Evolutionary conservation across 805 yeast species (phyloP).

Genomic region (Candida awuae): DNA sequence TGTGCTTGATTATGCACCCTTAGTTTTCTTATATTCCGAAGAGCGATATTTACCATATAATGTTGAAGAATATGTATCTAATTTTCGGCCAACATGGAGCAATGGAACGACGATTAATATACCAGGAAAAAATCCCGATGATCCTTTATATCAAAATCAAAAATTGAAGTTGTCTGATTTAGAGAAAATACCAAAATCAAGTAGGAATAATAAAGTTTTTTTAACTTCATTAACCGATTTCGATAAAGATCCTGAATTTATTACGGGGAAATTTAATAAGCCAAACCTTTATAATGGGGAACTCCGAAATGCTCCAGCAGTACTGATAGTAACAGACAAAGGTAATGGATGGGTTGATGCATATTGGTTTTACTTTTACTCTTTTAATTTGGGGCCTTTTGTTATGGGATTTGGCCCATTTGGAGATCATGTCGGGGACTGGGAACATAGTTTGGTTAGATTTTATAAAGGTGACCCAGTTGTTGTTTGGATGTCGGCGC

Average conservation of each 20-base stretch:
- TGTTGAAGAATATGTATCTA: slow-evolving; percentile 55
- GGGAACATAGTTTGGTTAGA: slow-evolving; percentile 92
- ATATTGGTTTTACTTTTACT: slow-evolving; percentile 92
- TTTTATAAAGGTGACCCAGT: slow-evolving; percentile 75
- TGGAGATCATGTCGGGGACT: slow-evolving; percentile 95
- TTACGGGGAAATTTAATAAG: slow-evolving; percentile 60
- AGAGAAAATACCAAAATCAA: slow-evolving; percentile 28
- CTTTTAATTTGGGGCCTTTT: slow-evolving; percentile 90
- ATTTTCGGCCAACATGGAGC: slow-evolving; percentile 50
- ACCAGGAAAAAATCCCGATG: slow-evolving; percentile 15
- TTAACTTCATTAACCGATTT: slow-evolving; percentile 68
- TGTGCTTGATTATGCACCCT: slow-evolving; percentile 61
- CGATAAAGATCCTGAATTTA: slow-evolving; percentile 69
- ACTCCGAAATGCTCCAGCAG: slow-evolving; percentile 70
- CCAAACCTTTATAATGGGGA: slow-evolving; percentile 70
- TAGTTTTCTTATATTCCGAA: slow-evolving; percentile 81
- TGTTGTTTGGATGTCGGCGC: slow-evolving; percentile 94
- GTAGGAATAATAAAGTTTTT: slow-evolving; percentile 34
- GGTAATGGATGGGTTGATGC: slow-evolving; percentile 95
- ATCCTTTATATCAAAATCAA: slow-evolving; percentile 11
- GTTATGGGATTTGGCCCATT: slow-evolving; percentile 97
- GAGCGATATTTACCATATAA: slow-evolving; percentile 83
- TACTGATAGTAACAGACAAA: slow-evolving; percentile 77
- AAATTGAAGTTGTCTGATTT: slow-evolving; percentile 26
- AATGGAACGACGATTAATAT: slow-evolving; percentile 37